A percentile compares a stretch with the other conserved stretches of the same genome.
These are phyloP conservation scores for Leccinum incarnatum DNA, from an alignment of 768 basidiomycete species.

Conservation along the genomic window DNA sequence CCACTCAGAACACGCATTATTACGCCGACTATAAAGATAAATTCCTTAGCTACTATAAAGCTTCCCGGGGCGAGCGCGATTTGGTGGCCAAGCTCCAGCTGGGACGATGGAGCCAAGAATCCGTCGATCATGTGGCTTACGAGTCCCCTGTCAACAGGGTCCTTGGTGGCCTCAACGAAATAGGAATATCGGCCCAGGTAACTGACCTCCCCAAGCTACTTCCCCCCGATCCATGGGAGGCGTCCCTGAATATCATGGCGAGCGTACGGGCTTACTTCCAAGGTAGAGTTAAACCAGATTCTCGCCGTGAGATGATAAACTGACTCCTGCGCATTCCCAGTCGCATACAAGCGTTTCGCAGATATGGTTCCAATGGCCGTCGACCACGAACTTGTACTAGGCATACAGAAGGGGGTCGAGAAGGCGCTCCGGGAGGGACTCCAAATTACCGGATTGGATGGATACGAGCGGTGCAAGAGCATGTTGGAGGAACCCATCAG, in stretches of 20 bases:
- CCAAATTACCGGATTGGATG: constrained; percentile 49
- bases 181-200: constrained; percentile 34
- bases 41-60: constrained; percentile 50
- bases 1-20: constrained; percentile 53
- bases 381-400: constrained; percentile 42
- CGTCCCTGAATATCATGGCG: constrained; percentile 66
- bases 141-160: constrained; percentile 29
- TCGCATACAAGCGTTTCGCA: constrained; percentile 44
- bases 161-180: constrained; percentile 9
- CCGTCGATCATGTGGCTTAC: not conserved
- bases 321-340: constrained; percentile 28
- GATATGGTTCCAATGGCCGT: constrained; percentile 44
- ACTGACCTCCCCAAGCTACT: constrained; percentile 50
- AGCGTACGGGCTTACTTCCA: constrained; percentile 73
- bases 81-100: constrained; percentile 10
- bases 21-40: constrained; percentile 48
- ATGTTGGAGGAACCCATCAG: constrained; percentile 50
- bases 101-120: not conserved
- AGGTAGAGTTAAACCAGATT: constrained; percentile 38
- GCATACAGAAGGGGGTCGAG: constrained; percentile 46
- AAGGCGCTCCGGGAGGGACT: constrained; percentile 46
- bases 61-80: constrained; percentile 11
- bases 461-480: constrained; percentile 44
- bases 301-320: not conserved
- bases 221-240: constrained; percentile 50